Evolutionary conservation across 768 basidiomycete genomes (phyloP).

Genomic region (Russula foetens): DNA sequence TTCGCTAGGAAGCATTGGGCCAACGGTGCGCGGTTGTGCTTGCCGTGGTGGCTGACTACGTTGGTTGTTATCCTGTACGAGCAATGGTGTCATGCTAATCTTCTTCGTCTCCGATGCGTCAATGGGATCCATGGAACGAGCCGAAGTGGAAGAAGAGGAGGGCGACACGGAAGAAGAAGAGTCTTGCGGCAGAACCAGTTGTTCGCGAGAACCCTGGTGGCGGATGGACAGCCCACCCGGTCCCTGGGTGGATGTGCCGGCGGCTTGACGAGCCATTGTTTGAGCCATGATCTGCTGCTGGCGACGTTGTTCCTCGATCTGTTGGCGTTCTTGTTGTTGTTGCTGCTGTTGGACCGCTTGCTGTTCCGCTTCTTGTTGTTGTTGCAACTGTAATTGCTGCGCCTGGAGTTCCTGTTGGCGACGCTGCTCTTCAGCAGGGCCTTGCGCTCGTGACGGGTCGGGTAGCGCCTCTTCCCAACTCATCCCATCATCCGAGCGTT

Average conservation of each 20-base stretch:
- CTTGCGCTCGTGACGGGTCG: conserved; percentile 36
- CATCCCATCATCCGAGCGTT: conserved; percentile 67
- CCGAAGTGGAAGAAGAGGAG: conserved; percentile 21
- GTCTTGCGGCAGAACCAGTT: conserved; percentile 28
- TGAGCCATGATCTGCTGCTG: conserved; percentile 17
- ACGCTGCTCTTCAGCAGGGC: conserved; percentile 26
- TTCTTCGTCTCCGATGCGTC: conserved; percentile 68
- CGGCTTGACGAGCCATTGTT: conserved; percentile 8
- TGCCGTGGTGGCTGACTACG: conserved; percentile 8
- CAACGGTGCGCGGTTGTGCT: conserved; percentile 18
- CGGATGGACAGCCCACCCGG: conserved; percentile 30
- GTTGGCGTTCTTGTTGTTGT: conserved; percentile 26
- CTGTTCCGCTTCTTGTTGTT: conserved; percentile 27
- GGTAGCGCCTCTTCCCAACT: conserved; percentile 74
- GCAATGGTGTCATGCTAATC: conserved; percentile 68
- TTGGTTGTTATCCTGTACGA: conserved; percentile 51
- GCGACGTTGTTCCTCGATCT: conserved; percentile 21
- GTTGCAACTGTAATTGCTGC: conserved; percentile 21
- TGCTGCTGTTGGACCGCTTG: conserved; percentile 16
- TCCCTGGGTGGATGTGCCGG: conserved; percentile 13
- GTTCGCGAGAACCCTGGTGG: conserved; percentile 42
- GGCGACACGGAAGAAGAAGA: conserved; percentile 26
- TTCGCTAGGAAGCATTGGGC: conserved; percentile 32
- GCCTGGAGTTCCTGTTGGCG: conserved; percentile 26
- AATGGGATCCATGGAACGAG: conserved; percentile 50